Evolutionary conservation across 1,284 basidiomycete species (phyloP).

Genomic region (Hypsizygus ulmarius): DNA sequence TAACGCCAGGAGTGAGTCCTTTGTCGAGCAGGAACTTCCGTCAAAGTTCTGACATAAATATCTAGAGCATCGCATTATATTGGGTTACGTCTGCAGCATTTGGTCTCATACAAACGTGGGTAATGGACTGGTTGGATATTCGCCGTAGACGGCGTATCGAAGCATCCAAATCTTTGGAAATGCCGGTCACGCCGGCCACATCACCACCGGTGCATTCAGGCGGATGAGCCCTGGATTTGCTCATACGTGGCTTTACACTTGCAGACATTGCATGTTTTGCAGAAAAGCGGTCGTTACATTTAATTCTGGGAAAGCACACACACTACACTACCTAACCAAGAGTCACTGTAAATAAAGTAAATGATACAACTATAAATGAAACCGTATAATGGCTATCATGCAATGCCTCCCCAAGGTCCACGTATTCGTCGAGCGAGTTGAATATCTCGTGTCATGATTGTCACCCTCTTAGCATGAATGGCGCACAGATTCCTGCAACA

Average conservation of each 20-base stretch:
- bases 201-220: background rate
- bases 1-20: slow-evolving; percentile 72
- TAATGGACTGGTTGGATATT: slow-evolving; percentile 64
- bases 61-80: slow-evolving; percentile 74
- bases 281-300: background rate
- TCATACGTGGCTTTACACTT: background rate
- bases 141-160: slow-evolving; percentile 38
- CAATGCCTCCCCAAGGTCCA: slow-evolving; percentile 72
- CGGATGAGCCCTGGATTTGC: background rate
- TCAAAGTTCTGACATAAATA: slow-evolving; percentile 11
- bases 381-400: slow-evolving; percentile 23
- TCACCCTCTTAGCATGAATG: slow-evolving; percentile 97
- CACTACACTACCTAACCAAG: slow-evolving; percentile 13
- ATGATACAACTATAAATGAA: slow-evolving; percentile 20
- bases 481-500: slow-evolving; percentile 83
- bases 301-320: slow-evolving; percentile 8
- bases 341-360: slow-evolving; percentile 17
- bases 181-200: slow-evolving; percentile 7
- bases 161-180: background rate
- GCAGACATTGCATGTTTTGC: background rate
- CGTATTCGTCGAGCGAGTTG: slow-evolving; percentile 94
- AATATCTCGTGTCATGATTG: slow-evolving; percentile 97
- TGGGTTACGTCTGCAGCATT: slow-evolving; percentile 84
- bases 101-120: slow-evolving; percentile 76
- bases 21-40: background rate